Base-by-base conservation (phyloP, 495 filamentous ascomycete species). In the Aspergillus avenaceus region DNA sequence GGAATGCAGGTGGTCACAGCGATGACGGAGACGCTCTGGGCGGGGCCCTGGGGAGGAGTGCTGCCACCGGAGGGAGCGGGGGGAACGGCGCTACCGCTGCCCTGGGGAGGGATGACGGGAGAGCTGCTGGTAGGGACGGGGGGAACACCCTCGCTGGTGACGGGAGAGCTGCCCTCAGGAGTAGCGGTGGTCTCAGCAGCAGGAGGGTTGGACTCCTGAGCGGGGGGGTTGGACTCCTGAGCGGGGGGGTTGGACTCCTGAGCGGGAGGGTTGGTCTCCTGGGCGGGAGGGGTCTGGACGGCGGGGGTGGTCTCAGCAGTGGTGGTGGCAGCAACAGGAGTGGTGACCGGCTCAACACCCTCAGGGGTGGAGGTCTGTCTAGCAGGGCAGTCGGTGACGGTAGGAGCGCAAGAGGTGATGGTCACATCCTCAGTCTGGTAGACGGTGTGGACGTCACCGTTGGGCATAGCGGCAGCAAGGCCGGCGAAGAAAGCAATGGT, bases 351-450 rank as follows among this genome's bases (percentile, higher is more conserved):
- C 28, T 49, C 55, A 53, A 53, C 52, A 47, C 51, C 55, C 40
- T 46, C 44, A 41, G 55, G 54, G 44, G 55, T 56, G 51, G 47
- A 55, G 45, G 50, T 56, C 28, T 36, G 32, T 21, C 34, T 38
- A 58, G 61, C 75, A 53, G 76, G 77, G 72, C 79, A 85, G 74
- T 81, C 63, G 50, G 78, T 83, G 53, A 85, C 78, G 34, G 69
- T 72, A 25, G 82, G 64, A 50, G 70, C 75, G 67, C 84, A 87
- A 23, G 76, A 81, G 61, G 74, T 83, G 71, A 83, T 67, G 60
- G 77, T 79, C 50, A 76, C 71, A 53, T 74, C 72, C 41, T 72
- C 65, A 58, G 78, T 83, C 66, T 66, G 58, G 73, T 75, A 80
- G 72, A 80, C 65, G 57, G 74, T 77, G 55, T 65, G 44, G 52